Evolutionary conservation across 2,329 filamentous ascomycete genomes (phyloP).

Genomic region (Fonsecaea erecta): DNA sequence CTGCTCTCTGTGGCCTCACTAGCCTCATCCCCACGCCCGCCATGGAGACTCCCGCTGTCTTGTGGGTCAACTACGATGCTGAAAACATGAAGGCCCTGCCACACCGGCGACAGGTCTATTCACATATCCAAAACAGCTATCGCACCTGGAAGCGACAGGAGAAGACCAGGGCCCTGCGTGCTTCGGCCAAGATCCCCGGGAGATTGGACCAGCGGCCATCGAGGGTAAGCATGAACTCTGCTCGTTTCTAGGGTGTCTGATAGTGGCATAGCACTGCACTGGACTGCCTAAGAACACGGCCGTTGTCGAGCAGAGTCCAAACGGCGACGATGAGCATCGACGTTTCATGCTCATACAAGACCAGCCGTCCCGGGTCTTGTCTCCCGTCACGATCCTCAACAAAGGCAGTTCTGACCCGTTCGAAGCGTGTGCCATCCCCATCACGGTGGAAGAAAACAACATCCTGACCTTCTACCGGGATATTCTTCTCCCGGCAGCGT

Average conservation of each 20-base stretch:
- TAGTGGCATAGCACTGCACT: background rate
- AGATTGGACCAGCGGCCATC: background rate
- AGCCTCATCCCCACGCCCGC: background rate
- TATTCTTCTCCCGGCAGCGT: background rate
- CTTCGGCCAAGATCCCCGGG: background rate
- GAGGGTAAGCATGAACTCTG: background rate
- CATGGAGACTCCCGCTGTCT: background rate
- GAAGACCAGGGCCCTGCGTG: background rate
- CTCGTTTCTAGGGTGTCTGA: background rate
- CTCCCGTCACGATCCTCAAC: background rate
- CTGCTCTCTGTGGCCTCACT: too few species aligned
- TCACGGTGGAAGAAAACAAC: background rate
- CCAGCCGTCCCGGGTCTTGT: background rate
- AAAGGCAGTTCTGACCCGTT: conserved; percentile 1
- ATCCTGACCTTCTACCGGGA: background rate
- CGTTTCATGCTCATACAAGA: background rate
- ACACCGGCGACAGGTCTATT: background rate
- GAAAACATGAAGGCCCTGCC: background rate
- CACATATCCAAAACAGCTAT: background rate
- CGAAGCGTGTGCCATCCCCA: background rate
- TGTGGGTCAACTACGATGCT: background rate
- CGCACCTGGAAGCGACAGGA: background rate
- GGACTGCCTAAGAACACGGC: background rate
- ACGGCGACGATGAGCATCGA: background rate
- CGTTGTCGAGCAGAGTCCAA: background rate